Conservation (phyloP, 208 protist species). For the Balamuthia mandrillaris region DNA sequence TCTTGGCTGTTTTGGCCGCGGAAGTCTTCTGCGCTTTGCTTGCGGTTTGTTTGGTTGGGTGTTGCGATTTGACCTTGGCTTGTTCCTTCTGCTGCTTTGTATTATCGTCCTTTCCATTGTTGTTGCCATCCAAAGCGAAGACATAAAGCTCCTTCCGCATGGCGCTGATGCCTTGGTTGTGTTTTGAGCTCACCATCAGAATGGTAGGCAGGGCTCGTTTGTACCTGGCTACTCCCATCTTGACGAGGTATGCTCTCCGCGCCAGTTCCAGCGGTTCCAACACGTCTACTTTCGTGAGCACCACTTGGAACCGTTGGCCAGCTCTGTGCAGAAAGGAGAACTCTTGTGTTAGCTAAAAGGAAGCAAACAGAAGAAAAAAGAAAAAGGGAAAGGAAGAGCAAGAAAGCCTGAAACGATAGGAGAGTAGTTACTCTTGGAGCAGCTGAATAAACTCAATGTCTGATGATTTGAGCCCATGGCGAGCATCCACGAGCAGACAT, state of each 20-base stretch:
- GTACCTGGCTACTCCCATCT: too few relatives aligned
- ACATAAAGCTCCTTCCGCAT: too few relatives aligned
- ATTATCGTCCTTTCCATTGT: too few relatives aligned
- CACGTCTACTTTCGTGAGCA: neutral
- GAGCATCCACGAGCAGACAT: neutral
- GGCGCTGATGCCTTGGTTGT: too few relatives aligned
- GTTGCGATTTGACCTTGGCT: too few relatives aligned
- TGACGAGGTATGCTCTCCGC: neutral
- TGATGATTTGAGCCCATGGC: neutral
- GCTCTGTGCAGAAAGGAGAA: neutral
- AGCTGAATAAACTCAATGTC: neutral
- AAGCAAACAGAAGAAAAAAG: neutral
- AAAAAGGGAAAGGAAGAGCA: neutral
- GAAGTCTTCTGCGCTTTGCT: too few relatives aligned
- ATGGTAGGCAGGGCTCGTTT: too few relatives aligned
- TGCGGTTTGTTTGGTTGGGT: too few relatives aligned
- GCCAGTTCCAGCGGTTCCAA: neutral
- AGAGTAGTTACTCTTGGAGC: neutral
- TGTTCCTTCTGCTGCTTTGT: too few relatives aligned
- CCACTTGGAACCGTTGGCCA: neutral
- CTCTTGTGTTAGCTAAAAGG: neutral
- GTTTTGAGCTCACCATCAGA: too few relatives aligned
- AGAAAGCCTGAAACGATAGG: neutral
- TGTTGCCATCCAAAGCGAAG: too few relatives aligned
- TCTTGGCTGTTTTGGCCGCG: too few relatives aligned